phyloP scores from a whole-genome alignment of 257 asterid species.

The Craterostigma plantagineum region DNA sequence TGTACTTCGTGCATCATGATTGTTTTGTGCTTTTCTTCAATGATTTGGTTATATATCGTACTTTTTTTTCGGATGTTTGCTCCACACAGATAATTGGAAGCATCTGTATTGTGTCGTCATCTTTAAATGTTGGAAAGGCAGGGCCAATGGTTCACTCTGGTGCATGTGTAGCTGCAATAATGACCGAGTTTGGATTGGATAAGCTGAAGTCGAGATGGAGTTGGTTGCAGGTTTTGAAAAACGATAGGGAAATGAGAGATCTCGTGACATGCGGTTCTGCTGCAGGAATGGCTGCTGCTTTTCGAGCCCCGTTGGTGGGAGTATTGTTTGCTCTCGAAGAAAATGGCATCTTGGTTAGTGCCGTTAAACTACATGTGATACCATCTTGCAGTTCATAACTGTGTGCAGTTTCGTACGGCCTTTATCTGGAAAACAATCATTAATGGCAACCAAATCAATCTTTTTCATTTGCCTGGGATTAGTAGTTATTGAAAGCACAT shows the following conservation, averaged over 20 bases:
- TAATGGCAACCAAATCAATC: too few relatives aligned
- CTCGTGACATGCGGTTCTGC: slow-evolving; percentile 94
- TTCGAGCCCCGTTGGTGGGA: slow-evolving; percentile 97
- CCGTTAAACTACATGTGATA: too few relatives aligned
- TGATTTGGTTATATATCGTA: neutral
- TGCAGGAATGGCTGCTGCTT: slow-evolving; percentile 97
- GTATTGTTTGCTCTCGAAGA: slow-evolving; percentile 78
- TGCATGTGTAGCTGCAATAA: slow-evolving; percentile 72
- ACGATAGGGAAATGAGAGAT: slow-evolving; percentile 83
- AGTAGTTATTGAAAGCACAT: too few relatives aligned
- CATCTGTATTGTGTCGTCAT: slow-evolving; percentile 78
- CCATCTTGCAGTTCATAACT: too few relatives aligned
- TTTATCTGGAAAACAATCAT: too few relatives aligned
- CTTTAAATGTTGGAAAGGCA: slow-evolving; percentile 84
- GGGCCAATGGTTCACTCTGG: slow-evolving; percentile 94
- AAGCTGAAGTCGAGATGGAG: slow-evolving; percentile 52
- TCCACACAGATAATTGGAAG: slow-evolving; percentile 72
- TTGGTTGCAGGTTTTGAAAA: slow-evolving; percentile 60
- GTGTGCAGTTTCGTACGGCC: too few relatives aligned
- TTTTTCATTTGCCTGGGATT: too few relatives aligned
- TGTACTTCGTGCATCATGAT: too few relatives aligned
- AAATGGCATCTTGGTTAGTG: slow-evolving; percentile 91
- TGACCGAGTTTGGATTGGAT: slow-evolving; percentile 79
- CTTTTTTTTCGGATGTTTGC: too few relatives aligned
- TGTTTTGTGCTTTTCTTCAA: too few relatives aligned